phyloP scores from a whole-genome alignment of 2,329 filamentous ascomycete genomes.

The Gremmenia infestans region DNA sequence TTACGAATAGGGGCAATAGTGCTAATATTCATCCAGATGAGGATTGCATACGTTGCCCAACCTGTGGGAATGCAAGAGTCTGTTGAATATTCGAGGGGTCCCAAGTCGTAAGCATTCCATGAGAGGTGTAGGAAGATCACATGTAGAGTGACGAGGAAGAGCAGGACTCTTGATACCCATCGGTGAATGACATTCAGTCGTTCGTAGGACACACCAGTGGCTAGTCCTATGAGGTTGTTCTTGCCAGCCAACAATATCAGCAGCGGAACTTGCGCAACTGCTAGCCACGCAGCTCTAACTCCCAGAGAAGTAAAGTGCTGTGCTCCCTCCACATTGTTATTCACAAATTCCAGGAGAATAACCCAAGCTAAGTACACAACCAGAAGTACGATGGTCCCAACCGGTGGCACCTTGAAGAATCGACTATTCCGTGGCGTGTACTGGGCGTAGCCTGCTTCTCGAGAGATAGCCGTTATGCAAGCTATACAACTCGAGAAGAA shows the following conservation, averaged over 20 bases:
- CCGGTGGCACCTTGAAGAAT: conserved; percentile 25
- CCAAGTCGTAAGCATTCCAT: conserved; percentile 24
- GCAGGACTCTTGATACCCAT: conserved; percentile 64
- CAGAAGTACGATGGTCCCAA: conserved; percentile 34
- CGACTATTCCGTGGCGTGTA: conserved; percentile 21
- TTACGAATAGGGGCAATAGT: conserved; percentile 60
- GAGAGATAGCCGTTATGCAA: conserved; percentile 30
- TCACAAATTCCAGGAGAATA: conserved; percentile 36
- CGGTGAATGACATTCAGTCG: conserved; percentile 69
- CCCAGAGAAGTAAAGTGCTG: conserved; percentile 34
- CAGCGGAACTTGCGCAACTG: conserved; percentile 58
- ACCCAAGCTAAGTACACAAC: conserved; percentile 35
- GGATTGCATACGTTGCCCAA: conserved; percentile 58
- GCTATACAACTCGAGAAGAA: conserved; percentile 23
- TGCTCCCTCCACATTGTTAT: conserved; percentile 29
- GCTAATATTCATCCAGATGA: conserved; percentile 61
- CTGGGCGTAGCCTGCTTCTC: conserved; percentile 33
- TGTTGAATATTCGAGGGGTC: conserved; percentile 23
- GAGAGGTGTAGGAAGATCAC: conserved; percentile 20
- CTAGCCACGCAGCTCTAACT: conserved; percentile 63
- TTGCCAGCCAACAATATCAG: conserved; percentile 59
- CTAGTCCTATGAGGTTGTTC: conserved; percentile 52
- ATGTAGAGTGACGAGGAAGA: conserved; percentile 51
- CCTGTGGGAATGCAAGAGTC: conserved; percentile 40
- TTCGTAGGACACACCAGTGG: conserved; percentile 62